phyloP scores from a whole-genome alignment of 352 stramenopile genomes.

The Globisporangium cederbergense region DNA sequence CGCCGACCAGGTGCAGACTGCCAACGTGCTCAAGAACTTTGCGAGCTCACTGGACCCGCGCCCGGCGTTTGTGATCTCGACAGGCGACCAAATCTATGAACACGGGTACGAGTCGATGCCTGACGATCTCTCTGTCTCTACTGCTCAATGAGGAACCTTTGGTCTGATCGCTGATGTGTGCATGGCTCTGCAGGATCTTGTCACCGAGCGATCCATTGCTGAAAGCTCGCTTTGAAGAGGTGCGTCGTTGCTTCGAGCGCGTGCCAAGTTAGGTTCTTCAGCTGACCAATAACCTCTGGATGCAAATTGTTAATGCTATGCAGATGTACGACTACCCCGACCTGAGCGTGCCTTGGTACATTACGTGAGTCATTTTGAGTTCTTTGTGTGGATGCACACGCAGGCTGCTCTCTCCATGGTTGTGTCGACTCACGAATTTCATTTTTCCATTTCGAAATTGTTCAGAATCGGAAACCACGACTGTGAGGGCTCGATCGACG shows the following conservation, averaged over 20 bases:
- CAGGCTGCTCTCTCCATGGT: neutral
- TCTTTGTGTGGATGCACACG: neutral
- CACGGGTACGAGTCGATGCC: slow-evolving; percentile 43
- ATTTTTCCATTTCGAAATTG: neutral
- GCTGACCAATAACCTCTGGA: too few species aligned
- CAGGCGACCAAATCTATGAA: slow-evolving; percentile 84
- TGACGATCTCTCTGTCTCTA: neutral
- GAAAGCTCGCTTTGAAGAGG: slow-evolving; percentile 71
- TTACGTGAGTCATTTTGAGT: slow-evolving; percentile 48
- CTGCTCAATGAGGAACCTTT: neutral
- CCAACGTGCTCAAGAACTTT: slow-evolving; percentile 57
- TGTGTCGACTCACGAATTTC: neutral
- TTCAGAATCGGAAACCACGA: slow-evolving; percentile 85
- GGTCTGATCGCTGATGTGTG: too few species aligned
- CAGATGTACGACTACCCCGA: slow-evolving; percentile 74
- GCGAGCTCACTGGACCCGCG: slow-evolving; percentile 47
- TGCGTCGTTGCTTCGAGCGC: slow-evolving; percentile 14
- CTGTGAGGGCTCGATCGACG: slow-evolving; percentile 78
- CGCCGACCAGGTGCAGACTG: slow-evolving; percentile 53
- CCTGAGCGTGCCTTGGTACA: slow-evolving; percentile 80
- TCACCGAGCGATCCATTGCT: slow-evolving; percentile 56
- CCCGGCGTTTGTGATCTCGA: slow-evolving; percentile 77
- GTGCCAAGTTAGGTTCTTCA: too few species aligned
- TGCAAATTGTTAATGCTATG: neutral
- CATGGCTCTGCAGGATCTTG: slow-evolving; percentile 36